Evolutionary conservation across 306 rosid species (phyloP).

Genomic region (Biancaea sappan): DNA sequence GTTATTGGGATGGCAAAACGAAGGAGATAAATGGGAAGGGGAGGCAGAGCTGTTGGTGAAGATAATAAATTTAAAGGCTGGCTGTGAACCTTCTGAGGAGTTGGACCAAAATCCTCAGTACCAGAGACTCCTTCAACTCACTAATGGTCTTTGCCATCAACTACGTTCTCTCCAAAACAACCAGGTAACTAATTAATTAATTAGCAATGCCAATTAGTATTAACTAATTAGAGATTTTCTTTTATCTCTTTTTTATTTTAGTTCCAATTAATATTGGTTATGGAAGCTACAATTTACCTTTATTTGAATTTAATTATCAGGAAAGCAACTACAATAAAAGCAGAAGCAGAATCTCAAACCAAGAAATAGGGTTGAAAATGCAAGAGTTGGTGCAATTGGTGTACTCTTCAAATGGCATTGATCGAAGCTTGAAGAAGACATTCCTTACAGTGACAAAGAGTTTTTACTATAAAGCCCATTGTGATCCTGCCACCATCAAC

Average conservation of each 20-base stretch:
- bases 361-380: slow-evolving; percentile 53
- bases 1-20: slow-evolving; percentile 57
- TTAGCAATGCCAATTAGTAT: not conserved
- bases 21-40: slow-evolving; percentile 46
- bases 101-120: slow-evolving; percentile 35
- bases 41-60: slow-evolving; percentile 56
- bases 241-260: not conserved
- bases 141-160: slow-evolving; percentile 49
- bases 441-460: slow-evolving; percentile 58
- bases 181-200: slow-evolving; percentile 45
- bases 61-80: slow-evolving; percentile 50
- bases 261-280: not conserved
- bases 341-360: not conserved
- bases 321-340: slow-evolving; percentile 30
- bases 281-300: slow-evolving; percentile 14
- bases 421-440: slow-evolving; percentile 50
- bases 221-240: not conserved
- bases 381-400: slow-evolving; percentile 55
- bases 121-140: slow-evolving; percentile 38
- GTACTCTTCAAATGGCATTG: slow-evolving; percentile 39
- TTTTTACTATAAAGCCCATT: slow-evolving; percentile 51
- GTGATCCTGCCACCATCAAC: slow-evolving; percentile 46
- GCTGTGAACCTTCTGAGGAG: slow-evolving; percentile 36
- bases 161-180: slow-evolving; percentile 38
- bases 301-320: not conserved